Conservation (phyloP, 2,329 filamentous ascomycete species). For the Curvularia hawaiiensis region DNA sequence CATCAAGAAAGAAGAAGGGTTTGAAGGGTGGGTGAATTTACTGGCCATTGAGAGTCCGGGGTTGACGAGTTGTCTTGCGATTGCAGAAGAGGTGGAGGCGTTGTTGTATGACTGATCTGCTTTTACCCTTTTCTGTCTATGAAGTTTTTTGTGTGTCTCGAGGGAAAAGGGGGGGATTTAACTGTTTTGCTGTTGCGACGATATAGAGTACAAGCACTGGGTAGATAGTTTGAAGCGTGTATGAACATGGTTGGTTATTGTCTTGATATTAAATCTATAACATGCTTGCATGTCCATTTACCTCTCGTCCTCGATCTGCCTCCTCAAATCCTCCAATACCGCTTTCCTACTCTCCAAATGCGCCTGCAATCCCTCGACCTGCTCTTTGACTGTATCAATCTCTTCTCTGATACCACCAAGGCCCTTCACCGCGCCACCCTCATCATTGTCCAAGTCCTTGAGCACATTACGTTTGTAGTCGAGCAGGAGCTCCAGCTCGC, state of each 20-base stretch:
- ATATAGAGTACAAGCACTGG: no score
- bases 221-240: no score
- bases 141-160: no score
- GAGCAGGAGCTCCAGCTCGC: conserved; percentile 89
- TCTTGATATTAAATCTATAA: neutral
- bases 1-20: conserved; percentile 77
- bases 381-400: conserved; percentile 87
- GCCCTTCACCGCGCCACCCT: conserved; percentile 65
- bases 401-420: conserved; percentile 83
- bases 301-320: conserved; percentile 89
- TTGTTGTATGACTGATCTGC: conserved; percentile 54
- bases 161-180: no score
- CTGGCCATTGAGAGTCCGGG: conserved; percentile 94
- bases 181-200: neutral
- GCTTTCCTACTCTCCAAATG: conserved; percentile 80
- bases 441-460: conserved; percentile 74
- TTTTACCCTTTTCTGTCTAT: neutral
- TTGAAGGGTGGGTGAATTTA: conserved; percentile 83
- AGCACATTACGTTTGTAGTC: conserved; percentile 90
- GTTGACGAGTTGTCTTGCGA: conserved; percentile 83
- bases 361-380: conserved; percentile 86
- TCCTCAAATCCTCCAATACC: conserved; percentile 74
- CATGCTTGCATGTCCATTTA: conserved; percentile 45
- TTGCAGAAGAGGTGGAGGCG: conserved; percentile 74
- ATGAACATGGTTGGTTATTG: neutral